Conservation (phyloP, 257 asterid genomes). For the Nicotiana noctiflora region DNA sequence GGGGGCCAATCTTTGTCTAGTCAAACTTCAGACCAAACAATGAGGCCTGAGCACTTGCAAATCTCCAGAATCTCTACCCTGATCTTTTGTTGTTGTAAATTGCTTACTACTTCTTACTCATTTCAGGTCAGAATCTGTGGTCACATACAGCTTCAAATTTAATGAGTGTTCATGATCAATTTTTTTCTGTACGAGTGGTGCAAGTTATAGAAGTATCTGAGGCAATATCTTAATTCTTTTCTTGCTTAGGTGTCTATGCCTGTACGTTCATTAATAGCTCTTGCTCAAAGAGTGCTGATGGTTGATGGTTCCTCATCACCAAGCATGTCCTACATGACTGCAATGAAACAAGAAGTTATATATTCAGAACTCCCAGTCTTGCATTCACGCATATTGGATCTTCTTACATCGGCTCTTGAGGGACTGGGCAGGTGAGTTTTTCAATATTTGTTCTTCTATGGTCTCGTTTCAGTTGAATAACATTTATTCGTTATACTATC, state of each 20-base stretch:
- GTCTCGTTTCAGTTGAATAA: background rate
- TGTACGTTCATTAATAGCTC: slow-evolving; percentile 45
- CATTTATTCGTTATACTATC: background rate
- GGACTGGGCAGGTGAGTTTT: slow-evolving; percentile 60
- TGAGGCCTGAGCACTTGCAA: slow-evolving; percentile 65
- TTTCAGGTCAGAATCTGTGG: slow-evolving; percentile 49
- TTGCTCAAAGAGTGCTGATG: slow-evolving; percentile 69
- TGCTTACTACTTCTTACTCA: slow-evolving; percentile 69
- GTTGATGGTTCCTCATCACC: slow-evolving; percentile 59
- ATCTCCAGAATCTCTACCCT: slow-evolving; percentile 62
- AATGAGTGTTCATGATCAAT: background rate
- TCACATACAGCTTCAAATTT: background rate
- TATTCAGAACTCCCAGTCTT: slow-evolving; percentile 69
- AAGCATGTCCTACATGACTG: slow-evolving; percentile 45
- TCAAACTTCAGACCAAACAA: slow-evolving; percentile 32
- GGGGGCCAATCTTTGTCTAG: slow-evolving; percentile 48
- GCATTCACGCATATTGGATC: slow-evolving; percentile 60
- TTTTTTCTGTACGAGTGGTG: background rate
- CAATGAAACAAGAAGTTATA: slow-evolving; percentile 56
- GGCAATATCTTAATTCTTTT: background rate
- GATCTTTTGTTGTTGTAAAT: slow-evolving; percentile 59
- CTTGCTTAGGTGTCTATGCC: slow-evolving; percentile 68
- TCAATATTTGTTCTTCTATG: background rate
- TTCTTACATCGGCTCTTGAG: slow-evolving; percentile 54
- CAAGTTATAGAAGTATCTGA: background rate